These are phyloP conservation scores for Teratosphaeria epicoccoides DNA, from an alignment of 2,329 filamentous ascomycete genomes.

Conservation along the genomic window DNA sequence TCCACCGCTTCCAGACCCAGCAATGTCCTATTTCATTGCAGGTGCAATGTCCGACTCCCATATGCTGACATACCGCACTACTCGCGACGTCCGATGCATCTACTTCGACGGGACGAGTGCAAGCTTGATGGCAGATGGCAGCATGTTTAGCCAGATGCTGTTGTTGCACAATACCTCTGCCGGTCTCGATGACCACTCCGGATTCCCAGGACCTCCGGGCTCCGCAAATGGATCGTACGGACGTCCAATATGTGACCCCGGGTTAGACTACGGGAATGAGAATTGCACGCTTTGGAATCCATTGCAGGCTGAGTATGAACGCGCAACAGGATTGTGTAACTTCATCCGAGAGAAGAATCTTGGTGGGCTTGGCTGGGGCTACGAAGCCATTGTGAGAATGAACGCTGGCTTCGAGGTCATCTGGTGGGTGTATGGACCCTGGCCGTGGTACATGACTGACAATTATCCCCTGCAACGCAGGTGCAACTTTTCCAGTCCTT, in stretches of 20 bases:
- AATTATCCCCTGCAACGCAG: not conserved
- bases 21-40: constrained; percentile 47
- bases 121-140: constrained; percentile 37
- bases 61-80: constrained; percentile 41
- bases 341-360: constrained; percentile 34
- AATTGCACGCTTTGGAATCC: constrained; percentile 21
- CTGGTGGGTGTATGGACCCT: constrained; percentile 23
- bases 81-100: constrained; percentile 31
- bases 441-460: not conserved
- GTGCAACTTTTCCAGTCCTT: constrained; percentile 47
- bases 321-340: constrained; percentile 38
- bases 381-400: constrained; percentile 51
- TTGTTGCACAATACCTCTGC: constrained; percentile 34
- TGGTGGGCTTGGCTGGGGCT: constrained; percentile 38
- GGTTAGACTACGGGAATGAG: not conserved
- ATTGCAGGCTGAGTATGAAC: constrained; percentile 37
- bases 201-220: constrained; percentile 8
- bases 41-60: constrained; percentile 34
- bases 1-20: constrained; percentile 27
- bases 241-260: not conserved
- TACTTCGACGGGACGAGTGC: constrained; percentile 45
- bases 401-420: constrained; percentile 61
- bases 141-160: constrained; percentile 40
- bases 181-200: constrained; percentile 28
- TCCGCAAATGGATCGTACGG: constrained; percentile 5